Conservation (phyloP, 2,329 filamentous ascomycete genomes). For the Penicillium corylophilum region DNA sequence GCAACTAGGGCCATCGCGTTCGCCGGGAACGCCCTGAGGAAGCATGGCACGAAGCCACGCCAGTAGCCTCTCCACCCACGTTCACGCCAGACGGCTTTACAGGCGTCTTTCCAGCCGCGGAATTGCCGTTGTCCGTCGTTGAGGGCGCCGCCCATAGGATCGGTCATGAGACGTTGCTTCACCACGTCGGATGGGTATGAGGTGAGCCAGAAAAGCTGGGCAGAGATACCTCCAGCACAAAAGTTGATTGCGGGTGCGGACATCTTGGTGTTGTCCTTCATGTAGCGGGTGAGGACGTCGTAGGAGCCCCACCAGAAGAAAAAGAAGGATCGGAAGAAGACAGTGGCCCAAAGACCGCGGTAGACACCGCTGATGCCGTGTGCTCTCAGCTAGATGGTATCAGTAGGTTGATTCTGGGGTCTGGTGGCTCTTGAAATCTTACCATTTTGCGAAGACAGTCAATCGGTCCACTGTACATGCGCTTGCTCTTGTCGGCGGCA, state of each 20-base stretch:
- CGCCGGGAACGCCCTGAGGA: conserved; percentile 88
- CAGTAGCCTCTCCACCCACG: conserved; percentile 79
- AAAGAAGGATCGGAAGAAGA: conserved; percentile 90
- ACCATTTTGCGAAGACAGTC: conserved; percentile 71
- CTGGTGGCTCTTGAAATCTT: conserved; percentile 16
- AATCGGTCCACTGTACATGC: conserved; percentile 81
- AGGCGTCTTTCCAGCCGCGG: conserved; percentile 75
- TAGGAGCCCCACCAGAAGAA: conserved; percentile 99
- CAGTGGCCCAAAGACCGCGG: conserved; percentile 78
- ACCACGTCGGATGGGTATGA: conserved; percentile 91
- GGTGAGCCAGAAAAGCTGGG: conserved; percentile 92
- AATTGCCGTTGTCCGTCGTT: conserved; percentile 69
- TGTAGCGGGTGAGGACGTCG: conserved; percentile 71
- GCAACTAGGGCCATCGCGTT: conserved; percentile 92
- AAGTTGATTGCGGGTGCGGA: conserved; percentile 85
- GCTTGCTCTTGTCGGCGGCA: conserved; percentile 70
- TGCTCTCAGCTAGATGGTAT: conserved; percentile 36
- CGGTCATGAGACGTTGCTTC: conserved; percentile 97
- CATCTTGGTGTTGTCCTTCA: conserved; percentile 67
- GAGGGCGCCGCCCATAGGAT: conserved; percentile 72
- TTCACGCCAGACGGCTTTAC: conserved; percentile 72
- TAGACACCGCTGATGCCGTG: conserved; percentile 82
- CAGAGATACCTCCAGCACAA: conserved; percentile 91
- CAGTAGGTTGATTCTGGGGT: not conserved
- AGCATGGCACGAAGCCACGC: conserved; percentile 91